A percentile compares a stretch with the other conserved stretches of the same genome.
Conservation (phyloP, 2,329 filamentous ascomycete species). For the Paracorniculantispora psalliotae region DNA sequence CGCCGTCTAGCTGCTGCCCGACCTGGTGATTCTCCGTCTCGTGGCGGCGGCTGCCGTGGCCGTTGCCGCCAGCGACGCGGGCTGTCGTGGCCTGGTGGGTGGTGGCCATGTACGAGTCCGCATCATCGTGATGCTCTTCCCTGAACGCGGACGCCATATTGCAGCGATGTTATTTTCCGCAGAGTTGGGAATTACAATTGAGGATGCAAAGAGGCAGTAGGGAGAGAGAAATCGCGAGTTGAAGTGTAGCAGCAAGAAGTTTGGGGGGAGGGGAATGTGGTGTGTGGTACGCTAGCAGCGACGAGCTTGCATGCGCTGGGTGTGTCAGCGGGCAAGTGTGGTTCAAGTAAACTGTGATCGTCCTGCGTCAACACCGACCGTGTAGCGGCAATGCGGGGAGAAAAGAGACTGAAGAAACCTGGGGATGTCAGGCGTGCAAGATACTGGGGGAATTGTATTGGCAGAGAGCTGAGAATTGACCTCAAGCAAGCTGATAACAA, state of each 20-base stretch:
- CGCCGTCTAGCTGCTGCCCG: conserved; percentile 1
- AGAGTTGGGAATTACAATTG: neutral
- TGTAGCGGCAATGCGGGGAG: too few relatives aligned
- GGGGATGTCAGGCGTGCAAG: too few relatives aligned
- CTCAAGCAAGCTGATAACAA: too few relatives aligned
- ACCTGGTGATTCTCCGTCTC: neutral
- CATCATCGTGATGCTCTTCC: conserved; percentile 6
- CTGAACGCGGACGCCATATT: conserved; percentile 11
- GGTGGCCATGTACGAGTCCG: neutral
- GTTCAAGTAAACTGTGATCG: too few relatives aligned
- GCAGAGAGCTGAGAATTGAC: too few relatives aligned
- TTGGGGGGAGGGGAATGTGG: neutral
- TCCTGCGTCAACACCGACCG: too few relatives aligned
- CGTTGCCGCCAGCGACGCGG: neutral
- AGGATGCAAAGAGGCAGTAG: conserved; percentile 2
- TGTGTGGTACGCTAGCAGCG: neutral
- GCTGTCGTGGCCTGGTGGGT: conserved; percentile 3
- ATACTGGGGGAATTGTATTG: too few relatives aligned
- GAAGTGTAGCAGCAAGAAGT: neutral
- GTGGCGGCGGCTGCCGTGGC: too few relatives aligned
- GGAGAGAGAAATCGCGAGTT: neutral
- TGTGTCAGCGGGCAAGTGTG: neutral
- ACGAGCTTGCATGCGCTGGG: too few relatives aligned
- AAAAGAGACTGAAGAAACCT: too few relatives aligned
- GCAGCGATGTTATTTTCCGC: conserved; percentile 3